Percentiles rank a stretch among this genome's conserved stretches.
phyloP scores from a whole-genome alignment of 1,139 yeast genomes.

The Candida pseudoviswanathii region DNA sequence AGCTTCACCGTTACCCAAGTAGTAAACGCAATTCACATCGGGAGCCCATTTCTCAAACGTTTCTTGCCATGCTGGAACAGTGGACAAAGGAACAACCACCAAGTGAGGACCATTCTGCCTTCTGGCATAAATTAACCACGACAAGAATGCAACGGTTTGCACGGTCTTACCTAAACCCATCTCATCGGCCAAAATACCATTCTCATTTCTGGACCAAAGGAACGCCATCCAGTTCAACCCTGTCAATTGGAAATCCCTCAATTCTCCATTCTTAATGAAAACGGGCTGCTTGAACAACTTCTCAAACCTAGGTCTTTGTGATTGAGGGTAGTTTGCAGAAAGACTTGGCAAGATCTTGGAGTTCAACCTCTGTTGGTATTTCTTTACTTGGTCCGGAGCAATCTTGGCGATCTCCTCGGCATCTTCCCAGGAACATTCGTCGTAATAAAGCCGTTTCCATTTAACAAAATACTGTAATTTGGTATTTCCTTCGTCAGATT shows the following conservation, averaged over 20 bases:
- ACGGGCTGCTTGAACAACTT: constrained; percentile 85
- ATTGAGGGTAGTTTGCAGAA: constrained; percentile 72
- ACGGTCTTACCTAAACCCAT: constrained; percentile 99
- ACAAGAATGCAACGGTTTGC: constrained; percentile 90
- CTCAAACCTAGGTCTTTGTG: constrained; percentile 84
- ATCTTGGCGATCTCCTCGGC: constrained; percentile 83
- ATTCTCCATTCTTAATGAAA: constrained; percentile 86
- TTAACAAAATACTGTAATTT: constrained; percentile 83
- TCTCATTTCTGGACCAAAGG: constrained; percentile 95
- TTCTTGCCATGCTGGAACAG: constrained; percentile 99
- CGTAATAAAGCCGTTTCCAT: constrained; percentile 92
- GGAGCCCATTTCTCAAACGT: constrained; percentile 98
- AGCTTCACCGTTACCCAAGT: constrained; percentile 89
- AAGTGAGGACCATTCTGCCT: constrained; percentile 96
- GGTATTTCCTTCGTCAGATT: constrained; percentile 55
- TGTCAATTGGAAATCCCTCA: constrained; percentile 95
- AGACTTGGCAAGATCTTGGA: constrained; percentile 84
- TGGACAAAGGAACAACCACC: constrained; percentile 93
- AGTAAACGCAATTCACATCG: constrained; percentile 87
- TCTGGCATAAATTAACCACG: constrained; percentile 93
- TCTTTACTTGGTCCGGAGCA: constrained; percentile 83
- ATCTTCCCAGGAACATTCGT: constrained; percentile 96
- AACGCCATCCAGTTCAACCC: constrained; percentile 99
- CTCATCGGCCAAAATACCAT: constrained; percentile 97
- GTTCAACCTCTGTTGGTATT: constrained; percentile 77